Percentiles rank a stretch among this genome's conserved stretches.
Evolutionary conservation across 2,329 filamentous ascomycete species (phyloP).

Genomic region (Plenodomus tracheiphilus): DNA sequence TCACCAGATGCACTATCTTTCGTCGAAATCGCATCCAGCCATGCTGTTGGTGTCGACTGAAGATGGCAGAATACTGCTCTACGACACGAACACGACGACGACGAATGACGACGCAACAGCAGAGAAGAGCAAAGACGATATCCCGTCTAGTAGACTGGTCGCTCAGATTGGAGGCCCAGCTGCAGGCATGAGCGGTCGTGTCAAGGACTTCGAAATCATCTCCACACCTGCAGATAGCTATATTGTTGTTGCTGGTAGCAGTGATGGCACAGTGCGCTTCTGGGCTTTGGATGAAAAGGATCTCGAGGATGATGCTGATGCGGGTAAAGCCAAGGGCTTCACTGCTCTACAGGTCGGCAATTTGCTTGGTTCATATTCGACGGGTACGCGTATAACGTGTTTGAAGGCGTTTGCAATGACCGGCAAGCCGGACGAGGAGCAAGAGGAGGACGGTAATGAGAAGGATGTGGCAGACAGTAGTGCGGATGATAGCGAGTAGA

Average conservation of each 20-base stretch:
- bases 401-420: constrained; percentile 85
- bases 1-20: constrained; percentile 77
- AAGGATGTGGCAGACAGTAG: constrained; percentile 23
- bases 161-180: constrained; percentile 79
- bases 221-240: constrained; percentile 46
- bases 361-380: constrained; percentile 78
- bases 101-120: constrained; percentile 15
- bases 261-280: constrained; percentile 80
- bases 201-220: constrained; percentile 86
- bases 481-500: constrained; percentile 26
- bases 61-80: constrained; percentile 85
- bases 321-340: constrained; percentile 23
- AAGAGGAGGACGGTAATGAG: constrained; percentile 23
- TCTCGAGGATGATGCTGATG: constrained; percentile 17
- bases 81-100: constrained; percentile 66
- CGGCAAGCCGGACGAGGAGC: constrained; percentile 36
- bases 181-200: constrained; percentile 67
- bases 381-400: constrained; percentile 87
- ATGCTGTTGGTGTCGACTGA: constrained; percentile 82
- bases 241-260: constrained; percentile 73
- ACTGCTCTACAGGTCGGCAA: constrained; percentile 60
- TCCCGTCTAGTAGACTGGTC: constrained; percentile 64
- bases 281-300: constrained; percentile 62
- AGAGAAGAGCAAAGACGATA: constrained; percentile 50
- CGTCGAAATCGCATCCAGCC: constrained; percentile 54